Evolutionary conservation across 1,139 yeast genomes (phyloP), one percentile per base, ranked within the genome.

Genomic region (Blastobotrys aristatus): DNA sequence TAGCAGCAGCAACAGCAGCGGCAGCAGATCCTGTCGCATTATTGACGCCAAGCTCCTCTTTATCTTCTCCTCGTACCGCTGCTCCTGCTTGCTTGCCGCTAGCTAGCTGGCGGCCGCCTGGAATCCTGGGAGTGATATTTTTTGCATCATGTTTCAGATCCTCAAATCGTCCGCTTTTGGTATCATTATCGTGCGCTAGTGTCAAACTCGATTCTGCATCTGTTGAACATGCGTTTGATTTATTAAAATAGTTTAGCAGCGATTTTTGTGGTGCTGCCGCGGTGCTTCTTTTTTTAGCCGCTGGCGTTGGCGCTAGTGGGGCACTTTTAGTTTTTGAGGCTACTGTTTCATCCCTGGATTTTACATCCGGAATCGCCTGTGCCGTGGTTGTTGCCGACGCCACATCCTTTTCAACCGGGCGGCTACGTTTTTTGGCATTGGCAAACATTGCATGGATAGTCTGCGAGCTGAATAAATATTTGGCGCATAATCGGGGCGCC

Each of bases 381-480:
- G 27, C 27, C 27, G 27, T 24, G 10, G 5, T 24, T 24, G 27
- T 24, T 6, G n/a, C n/a, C n/a, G n/a, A n/a, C n/a, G n/a, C n/a
- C n/a, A 6, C 27, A 24, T 24, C 27, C 10, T 10, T 24, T 17
- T 8, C 17, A 4, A 8, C 40, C 20, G 4, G n/a, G 21, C 10
- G n/a, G n/a, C 17, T 35, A 20, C 20, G 17, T 16, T 38, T 38
- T 14, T 17, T 14, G 16, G 39, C 29, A 14, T 14, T 14, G 14
- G 42, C 41, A 21, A 43, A 37, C 14, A 43, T 8, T 2, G 42
- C 10, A 2, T 36, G 41, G 18, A 43, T 16, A 2, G 42, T 44
- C 13, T 44, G 41, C 17, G 32, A 35, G 27, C 38, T 36, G 16
- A 44, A 44, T 17, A 37, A 4, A 22, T 44, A 44, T 31, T 44